These are phyloP conservation scores for Phytophthora tentaculata DNA, from an alignment of 352 stramenopile species.

Conservation along the genomic window DNA sequence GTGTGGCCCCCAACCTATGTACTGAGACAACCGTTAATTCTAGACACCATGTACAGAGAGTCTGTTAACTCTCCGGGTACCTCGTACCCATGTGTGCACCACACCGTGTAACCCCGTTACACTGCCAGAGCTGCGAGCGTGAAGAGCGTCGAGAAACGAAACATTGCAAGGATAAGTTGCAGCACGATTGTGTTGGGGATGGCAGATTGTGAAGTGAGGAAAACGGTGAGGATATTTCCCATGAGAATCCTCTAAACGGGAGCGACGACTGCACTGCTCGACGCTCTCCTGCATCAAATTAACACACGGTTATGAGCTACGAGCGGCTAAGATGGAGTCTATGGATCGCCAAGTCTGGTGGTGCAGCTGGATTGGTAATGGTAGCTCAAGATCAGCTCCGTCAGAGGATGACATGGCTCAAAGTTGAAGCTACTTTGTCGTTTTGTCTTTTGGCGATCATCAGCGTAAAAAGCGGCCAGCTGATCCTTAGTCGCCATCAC, in stretches of 20 bases:
- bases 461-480: constrained; percentile 11
- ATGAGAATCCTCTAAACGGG: constrained; percentile 17
- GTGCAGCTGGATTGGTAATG: constrained; percentile 23
- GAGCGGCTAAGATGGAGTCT: neutral
- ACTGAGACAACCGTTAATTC: too few species aligned
- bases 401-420: constrained; percentile 3
- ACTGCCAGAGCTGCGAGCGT: constrained; percentile 13
- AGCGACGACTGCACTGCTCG: neutral
- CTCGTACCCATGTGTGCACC: too few species aligned
- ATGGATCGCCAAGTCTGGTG: constrained; percentile 24
- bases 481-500: constrained; percentile 15
- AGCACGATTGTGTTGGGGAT: neutral
- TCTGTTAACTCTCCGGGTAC: too few species aligned
- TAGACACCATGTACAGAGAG: too few species aligned
- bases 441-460: neutral
- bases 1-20: too few species aligned
- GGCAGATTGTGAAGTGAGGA: constrained; percentile 29
- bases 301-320: constrained; percentile 1
- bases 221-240: constrained; percentile 11
- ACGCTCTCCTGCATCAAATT: neutral
- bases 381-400: constrained; percentile 27
- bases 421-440: constrained; percentile 12
- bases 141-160: constrained; percentile 11
- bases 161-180: constrained; percentile 7
- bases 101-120: too few species aligned